Conservation (phyloP, 2,329 filamentous ascomycete species). For the Tolypocladium inflatum region DNA sequence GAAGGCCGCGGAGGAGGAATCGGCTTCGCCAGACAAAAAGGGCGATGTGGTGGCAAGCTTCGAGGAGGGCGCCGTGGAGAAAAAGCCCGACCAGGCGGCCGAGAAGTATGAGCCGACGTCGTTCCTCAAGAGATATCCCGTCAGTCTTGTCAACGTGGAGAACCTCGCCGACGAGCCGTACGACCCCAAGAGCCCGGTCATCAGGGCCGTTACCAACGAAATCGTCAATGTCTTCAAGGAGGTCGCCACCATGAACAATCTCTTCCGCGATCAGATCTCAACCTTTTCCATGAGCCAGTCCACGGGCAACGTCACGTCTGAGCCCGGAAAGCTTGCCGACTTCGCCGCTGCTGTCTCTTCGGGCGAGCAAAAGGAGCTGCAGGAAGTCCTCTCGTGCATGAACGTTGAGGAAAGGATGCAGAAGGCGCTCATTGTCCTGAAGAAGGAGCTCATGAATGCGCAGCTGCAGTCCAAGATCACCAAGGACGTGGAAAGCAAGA, state of each 20-base stretch:
- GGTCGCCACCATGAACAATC: slow-evolving; percentile 82
- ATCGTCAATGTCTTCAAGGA: slow-evolving; percentile 99
- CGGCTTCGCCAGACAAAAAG: slow-evolving; percentile 53
- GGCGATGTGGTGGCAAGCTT: slow-evolving; percentile 97
- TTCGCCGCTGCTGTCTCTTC: slow-evolving; percentile 96
- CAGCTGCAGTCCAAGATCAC: slow-evolving; percentile 95
- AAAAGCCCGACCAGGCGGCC: slow-evolving; percentile 38
- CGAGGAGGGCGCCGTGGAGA: slow-evolving; percentile 66
- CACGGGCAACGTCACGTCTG: slow-evolving; percentile 87
- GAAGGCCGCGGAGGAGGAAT: slow-evolving; percentile 43
- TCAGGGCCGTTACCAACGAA: slow-evolving; percentile 89
- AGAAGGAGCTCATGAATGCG: slow-evolving; percentile 98
- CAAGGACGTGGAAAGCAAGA: slow-evolving; percentile 95
- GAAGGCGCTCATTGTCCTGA: slow-evolving; percentile 84
- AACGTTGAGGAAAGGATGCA: slow-evolving; percentile 88
- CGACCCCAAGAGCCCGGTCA: slow-evolving; percentile 81
- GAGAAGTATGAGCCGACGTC: slow-evolving; percentile 76
- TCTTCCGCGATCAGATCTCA: slow-evolving; percentile 95
- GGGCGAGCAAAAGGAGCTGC: slow-evolving; percentile 82
- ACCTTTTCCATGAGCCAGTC: slow-evolving; percentile 95
- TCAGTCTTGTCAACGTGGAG: slow-evolving; percentile 91
- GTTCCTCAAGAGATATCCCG: slow-evolving; percentile 82
- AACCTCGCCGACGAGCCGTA: slow-evolving; percentile 83
- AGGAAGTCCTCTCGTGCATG: slow-evolving; percentile 80
- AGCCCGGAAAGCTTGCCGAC: slow-evolving; percentile 90